phyloP scores from a whole-genome alignment of 2,329 filamentous ascomycete genomes.

The Diplocarpon rosae region DNA sequence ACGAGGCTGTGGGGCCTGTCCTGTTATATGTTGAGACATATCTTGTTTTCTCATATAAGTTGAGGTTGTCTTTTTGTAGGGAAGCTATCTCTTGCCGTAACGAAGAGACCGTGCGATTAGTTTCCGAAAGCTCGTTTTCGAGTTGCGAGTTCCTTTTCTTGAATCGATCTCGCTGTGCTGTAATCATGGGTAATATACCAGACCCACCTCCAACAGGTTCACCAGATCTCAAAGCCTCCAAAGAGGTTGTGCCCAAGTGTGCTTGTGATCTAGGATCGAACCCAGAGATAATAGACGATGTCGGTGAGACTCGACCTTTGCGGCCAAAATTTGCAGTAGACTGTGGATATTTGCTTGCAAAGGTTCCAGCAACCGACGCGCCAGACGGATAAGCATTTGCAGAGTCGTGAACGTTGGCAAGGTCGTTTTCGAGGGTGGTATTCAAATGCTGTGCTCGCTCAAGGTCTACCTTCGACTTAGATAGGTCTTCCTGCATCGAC shows the following conservation, averaged over 20 bases:
- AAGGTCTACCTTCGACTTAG: slow-evolving; percentile 71
- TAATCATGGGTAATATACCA: slow-evolving; percentile 94
- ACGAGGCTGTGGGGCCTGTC: slow-evolving; percentile 46
- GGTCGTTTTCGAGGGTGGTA: slow-evolving; percentile 81
- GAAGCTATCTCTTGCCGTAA: slow-evolving; percentile 84
- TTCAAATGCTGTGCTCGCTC: slow-evolving; percentile 78
- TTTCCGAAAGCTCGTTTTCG: slow-evolving; percentile 79
- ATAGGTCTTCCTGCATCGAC: slow-evolving; percentile 72
- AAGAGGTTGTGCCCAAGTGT: slow-evolving; percentile 34
- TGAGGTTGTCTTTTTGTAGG: slow-evolving; percentile 90
- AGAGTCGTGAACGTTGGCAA: slow-evolving; percentile 78
- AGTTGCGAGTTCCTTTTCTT: slow-evolving; percentile 91
- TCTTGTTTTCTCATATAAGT: slow-evolving; percentile 92
- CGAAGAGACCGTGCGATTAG: slow-evolving; percentile 70
- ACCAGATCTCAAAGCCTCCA: slow-evolving; percentile 46
- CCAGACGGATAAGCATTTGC: slow-evolving; percentile 78
- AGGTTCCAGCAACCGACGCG: slow-evolving; percentile 87
- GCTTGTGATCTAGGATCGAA: slow-evolving; percentile 57
- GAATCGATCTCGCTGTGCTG: slow-evolving; percentile 93
- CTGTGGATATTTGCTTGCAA: slow-evolving; percentile 67
- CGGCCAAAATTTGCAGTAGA: slow-evolving; percentile 49
- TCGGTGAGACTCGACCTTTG: slow-evolving; percentile 70
- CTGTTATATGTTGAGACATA: slow-evolving; percentile 93
- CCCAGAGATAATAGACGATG: slow-evolving; percentile 97
- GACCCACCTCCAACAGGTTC: slow-evolving; percentile 66